Evolutionary conservation across 1,284 basidiomycete genomes (phyloP), one percentile per base, ranked within the genome.

Genomic region (Cutaneotrichosporon mucoides): DNA sequence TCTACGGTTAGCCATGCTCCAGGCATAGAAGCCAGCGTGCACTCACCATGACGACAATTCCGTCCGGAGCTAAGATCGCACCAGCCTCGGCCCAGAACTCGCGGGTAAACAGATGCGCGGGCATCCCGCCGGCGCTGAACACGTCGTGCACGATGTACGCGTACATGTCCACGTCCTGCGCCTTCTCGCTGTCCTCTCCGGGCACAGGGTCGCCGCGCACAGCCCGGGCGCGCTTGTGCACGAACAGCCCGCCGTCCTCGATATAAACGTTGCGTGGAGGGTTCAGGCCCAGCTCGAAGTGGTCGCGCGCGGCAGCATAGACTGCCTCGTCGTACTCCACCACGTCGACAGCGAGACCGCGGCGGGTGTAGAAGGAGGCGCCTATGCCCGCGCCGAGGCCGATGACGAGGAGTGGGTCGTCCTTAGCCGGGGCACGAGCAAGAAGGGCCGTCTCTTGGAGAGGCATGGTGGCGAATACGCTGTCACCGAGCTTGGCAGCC

Each of bases 91-190:
- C 62, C 89, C 90, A 94, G 71, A 93, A 93, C 65, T 91, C 86
- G 33, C 82, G 54, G 0, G 91, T 89, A 76, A 88, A 95, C 45
- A 96, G 79, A 68, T 90, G 86, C 13, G 85, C 80, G 0, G 92
- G 91, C 4, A 96, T 85, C 16, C 84, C 84, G 4, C 92, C 93
- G 3, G 92, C 92, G 9, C 90, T 91, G 76, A 95, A 96, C 67
- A 88, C 90, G 70, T 95, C 93, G 68, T 97, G 93, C 0, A 95
- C 80, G 15, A 92, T 83, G 66, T 89, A 85, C 72, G 90, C 88
- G 73, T 85, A 95, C 33, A 72, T 73, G 37, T 61, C 57, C 15
- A 54, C 12, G 12, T 46, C 10, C 40, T 11, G 16, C 11, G 41
- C 33, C 40, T 35, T 35, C 33, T 24, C 24, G 24, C 24, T 24